Evolutionary conservation across 768 basidiomycete genomes (phyloP).

Genomic region (Lenzites betulinus): DNA sequence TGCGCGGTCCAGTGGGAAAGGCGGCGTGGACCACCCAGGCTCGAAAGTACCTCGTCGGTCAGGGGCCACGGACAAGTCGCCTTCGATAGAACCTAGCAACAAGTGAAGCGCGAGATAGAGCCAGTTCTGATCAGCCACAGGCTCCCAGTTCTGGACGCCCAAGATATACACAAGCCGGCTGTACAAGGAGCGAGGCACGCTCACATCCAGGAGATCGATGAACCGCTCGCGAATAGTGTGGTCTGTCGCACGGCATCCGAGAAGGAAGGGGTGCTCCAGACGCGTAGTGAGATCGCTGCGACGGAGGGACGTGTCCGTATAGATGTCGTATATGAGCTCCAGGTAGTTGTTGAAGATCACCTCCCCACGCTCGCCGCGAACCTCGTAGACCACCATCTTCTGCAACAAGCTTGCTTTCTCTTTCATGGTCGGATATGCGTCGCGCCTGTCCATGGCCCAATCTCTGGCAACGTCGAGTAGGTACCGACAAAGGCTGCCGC

Average conservation of each 20-base stretch:
- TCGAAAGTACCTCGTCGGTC: slow-evolving; percentile 44
- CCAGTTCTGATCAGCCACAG: slow-evolving; percentile 91
- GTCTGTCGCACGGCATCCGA: slow-evolving; percentile 88
- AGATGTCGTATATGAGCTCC: slow-evolving; percentile 91
- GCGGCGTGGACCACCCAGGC: slow-evolving; percentile 34
- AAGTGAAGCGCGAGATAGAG: slow-evolving; percentile 89
- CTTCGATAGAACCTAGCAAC: slow-evolving; percentile 72
- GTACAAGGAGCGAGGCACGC: slow-evolving; percentile 80
- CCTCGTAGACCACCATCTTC: slow-evolving; percentile 86
- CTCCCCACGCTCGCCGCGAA: slow-evolving; percentile 79
- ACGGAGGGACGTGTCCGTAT: slow-evolving; percentile 81
- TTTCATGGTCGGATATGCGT: slow-evolving; percentile 89
- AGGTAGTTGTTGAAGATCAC: slow-evolving; percentile 80
- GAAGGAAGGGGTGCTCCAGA: slow-evolving; percentile 89
- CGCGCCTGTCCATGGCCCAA: slow-evolving; percentile 88
- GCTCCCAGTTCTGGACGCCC: slow-evolving; percentile 95
- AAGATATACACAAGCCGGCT: slow-evolving; percentile 87
- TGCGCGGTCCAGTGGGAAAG: slow-evolving; percentile 48
- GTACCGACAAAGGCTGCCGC: slow-evolving; percentile 72
- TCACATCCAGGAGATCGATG: slow-evolving; percentile 86
- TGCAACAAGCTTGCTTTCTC: slow-evolving; percentile 90
- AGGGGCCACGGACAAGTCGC: slow-evolving; percentile 42
- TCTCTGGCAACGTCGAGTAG: slow-evolving; percentile 83
- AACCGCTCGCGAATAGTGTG: slow-evolving; percentile 78
- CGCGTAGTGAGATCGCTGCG: slow-evolving; percentile 93